Conservation (phyloP, 306 rosid species). For the Trifolium fragiferum region DNA sequence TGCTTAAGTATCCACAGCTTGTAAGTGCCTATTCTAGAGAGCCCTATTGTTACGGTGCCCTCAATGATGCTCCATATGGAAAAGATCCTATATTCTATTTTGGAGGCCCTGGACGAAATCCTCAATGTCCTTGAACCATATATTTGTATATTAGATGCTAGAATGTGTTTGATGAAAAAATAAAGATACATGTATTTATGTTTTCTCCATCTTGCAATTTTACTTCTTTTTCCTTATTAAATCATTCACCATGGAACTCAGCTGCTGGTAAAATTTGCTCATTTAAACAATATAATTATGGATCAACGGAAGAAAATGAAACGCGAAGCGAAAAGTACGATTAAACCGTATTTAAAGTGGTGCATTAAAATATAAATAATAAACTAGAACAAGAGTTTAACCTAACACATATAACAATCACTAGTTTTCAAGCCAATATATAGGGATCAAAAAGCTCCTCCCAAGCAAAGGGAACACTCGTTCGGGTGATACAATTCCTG, state of each 20-base stretch:
- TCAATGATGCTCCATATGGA: slow-evolving; percentile 10
- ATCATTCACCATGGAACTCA: too few relatives aligned
- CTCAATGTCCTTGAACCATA: slow-evolving; percentile 48
- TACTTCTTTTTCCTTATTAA: too few relatives aligned
- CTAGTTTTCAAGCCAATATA: slow-evolving; percentile 17
- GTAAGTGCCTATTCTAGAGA: slow-evolving; percentile 40
- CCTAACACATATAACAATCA: background rate
- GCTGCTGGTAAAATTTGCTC: too few relatives aligned
- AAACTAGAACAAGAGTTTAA: background rate
- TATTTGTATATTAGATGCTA: background rate
- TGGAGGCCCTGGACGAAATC: slow-evolving; percentile 62
- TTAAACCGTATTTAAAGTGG: too few relatives aligned
- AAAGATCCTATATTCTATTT: slow-evolving; percentile 57
- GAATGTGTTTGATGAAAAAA: background rate
- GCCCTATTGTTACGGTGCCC: slow-evolving; percentile 51
- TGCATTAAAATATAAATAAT: background rate
- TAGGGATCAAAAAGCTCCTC: slow-evolving; percentile 28
- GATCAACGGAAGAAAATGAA: too few relatives aligned
- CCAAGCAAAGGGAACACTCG: slow-evolving; percentile 11
- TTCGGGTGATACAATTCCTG: slow-evolving; percentile 20
- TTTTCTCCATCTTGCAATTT: too few relatives aligned
- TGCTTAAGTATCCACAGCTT: slow-evolving; percentile 54
- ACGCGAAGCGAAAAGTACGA: too few relatives aligned
- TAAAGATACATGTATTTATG: too few relatives aligned
- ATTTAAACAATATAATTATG: too few relatives aligned